phyloP scores from a whole-genome alignment of 495 filamentous ascomycete species.

The Durotheca rogersii region DNA sequence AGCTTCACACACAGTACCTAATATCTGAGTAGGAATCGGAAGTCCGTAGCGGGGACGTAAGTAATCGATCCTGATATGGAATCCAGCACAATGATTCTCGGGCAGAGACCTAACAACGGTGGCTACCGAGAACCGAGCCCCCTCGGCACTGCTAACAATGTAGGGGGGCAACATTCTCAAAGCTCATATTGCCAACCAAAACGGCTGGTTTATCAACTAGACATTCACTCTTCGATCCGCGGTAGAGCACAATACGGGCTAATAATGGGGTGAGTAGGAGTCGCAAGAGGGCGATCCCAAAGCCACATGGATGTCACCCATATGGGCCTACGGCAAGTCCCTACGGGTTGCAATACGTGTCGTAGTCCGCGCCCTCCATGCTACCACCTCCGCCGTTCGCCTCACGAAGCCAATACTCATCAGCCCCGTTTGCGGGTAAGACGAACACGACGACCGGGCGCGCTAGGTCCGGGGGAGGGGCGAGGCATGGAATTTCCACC shows the following conservation, averaged over 20 bases:
- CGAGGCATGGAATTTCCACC: background rate
- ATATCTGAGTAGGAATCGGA: slow-evolving; percentile 19
- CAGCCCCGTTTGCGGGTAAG: too few species aligned
- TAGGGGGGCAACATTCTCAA: slow-evolving; percentile 1
- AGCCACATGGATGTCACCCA: slow-evolving; percentile 5
- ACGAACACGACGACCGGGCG: too few species aligned
- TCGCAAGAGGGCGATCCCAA: background rate
- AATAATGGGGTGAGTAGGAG: slow-evolving; percentile 5
- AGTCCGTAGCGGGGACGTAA: slow-evolving; percentile 15
- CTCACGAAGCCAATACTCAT: too few species aligned
- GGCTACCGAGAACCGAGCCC: too few species aligned
- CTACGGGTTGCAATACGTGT: slow-evolving; percentile 8
- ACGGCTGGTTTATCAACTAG: slow-evolving; percentile 3
- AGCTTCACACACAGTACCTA: background rate
- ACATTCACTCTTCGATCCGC: slow-evolving; percentile 2
- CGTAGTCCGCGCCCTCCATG: too few species aligned
- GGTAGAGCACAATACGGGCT: background rate
- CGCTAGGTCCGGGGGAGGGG: too few species aligned
- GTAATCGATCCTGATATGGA: too few species aligned
- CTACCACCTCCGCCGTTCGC: too few species aligned
- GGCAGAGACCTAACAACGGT: too few species aligned
- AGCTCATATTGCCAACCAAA: slow-evolving; percentile 2
- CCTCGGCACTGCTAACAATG: slow-evolving; percentile 1
- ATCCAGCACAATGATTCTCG: too few species aligned
- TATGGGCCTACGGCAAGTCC: slow-evolving; percentile 14